A percentile compares a stretch with the other conserved stretches of the same genome.
phyloP scores from a whole-genome alignment of 305 asterid species.

The Plantago coronopus region DNA sequence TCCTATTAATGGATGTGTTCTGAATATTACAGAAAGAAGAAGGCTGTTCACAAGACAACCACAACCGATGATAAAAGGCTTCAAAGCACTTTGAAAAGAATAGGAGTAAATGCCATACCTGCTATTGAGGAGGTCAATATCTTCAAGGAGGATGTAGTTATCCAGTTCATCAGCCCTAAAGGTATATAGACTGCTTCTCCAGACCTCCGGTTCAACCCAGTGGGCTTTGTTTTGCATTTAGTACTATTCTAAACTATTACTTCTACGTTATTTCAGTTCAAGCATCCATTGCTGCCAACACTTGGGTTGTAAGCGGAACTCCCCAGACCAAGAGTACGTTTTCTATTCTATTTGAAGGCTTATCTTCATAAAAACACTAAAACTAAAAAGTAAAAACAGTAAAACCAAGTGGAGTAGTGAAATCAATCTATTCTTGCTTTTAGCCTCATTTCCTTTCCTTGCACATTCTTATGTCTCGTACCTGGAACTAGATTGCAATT shows the following conservation, averaged over 20 bases:
- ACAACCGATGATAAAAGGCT: constrained; percentile 81
- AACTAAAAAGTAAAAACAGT: too few relatives aligned
- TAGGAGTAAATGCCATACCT: constrained; percentile 80
- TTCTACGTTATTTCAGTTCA: constrained; percentile 45
- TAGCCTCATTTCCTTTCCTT: too few relatives aligned
- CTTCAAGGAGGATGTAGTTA: constrained; percentile 77
- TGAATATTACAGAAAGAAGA: constrained; percentile 59
- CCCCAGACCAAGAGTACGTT: constrained; percentile 80
- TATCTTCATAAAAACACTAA: neutral
- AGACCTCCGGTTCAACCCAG: neutral
- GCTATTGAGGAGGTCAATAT: constrained; percentile 82
- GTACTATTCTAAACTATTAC: constrained; percentile 1
- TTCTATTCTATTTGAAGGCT: neutral
- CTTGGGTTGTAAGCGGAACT: constrained; percentile 85
- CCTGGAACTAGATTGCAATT: too few relatives aligned
- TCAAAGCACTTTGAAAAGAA: constrained; percentile 77
- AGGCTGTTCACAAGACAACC: constrained; percentile 81
- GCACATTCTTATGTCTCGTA: too few relatives aligned
- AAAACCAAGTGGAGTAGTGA: too few relatives aligned
- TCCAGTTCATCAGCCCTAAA: constrained; percentile 69
- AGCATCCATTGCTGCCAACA: constrained; percentile 82
- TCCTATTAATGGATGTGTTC: neutral
- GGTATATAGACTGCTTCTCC: constrained; percentile 33
- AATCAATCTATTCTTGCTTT: too few relatives aligned
- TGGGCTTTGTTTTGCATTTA: neutral